phyloP scores from a whole-genome alignment of 2,329 filamentous ascomycete species.

The Acephala macrosclerotiorum region DNA sequence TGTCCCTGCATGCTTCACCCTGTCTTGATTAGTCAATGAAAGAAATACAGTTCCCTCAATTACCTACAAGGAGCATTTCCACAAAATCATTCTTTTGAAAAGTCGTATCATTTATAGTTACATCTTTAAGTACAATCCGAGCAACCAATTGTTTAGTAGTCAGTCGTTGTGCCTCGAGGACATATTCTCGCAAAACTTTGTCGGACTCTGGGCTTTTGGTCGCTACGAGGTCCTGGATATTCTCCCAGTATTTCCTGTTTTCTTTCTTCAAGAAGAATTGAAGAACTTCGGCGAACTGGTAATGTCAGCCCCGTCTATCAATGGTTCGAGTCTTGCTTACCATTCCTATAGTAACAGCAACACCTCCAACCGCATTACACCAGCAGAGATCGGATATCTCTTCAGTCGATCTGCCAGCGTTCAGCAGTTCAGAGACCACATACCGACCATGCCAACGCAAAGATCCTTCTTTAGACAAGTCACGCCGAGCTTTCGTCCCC shows the following conservation, averaged over 20 bases:
- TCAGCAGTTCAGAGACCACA: conserved; percentile 68
- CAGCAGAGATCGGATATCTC: conserved; percentile 59
- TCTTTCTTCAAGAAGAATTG: conserved; percentile 14
- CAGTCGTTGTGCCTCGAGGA: conserved; percentile 19
- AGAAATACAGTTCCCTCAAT: not conserved
- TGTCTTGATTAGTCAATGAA: not conserved
- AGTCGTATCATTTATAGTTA: not conserved
- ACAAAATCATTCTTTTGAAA: conserved; percentile 2
- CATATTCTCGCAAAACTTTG: conserved; percentile 10
- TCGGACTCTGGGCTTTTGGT: conserved; percentile 13
- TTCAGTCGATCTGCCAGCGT: conserved; percentile 64
- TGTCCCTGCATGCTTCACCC: conserved; percentile 15
- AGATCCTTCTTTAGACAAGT: conserved; percentile 38
- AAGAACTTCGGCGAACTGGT: conserved; percentile 19
- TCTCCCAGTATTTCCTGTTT: conserved; percentile 15
- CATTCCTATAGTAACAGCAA: conserved; percentile 10
- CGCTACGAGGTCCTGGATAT: conserved; percentile 48
- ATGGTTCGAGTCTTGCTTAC: conserved; percentile 5
- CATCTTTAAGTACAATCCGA: conserved; percentile 8
- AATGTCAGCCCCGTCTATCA: not conserved
- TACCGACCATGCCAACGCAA: conserved; percentile 63
- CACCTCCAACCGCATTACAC: conserved; percentile 13
- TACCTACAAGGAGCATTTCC: conserved; percentile 2
- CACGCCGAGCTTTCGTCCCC: conserved; percentile 18
- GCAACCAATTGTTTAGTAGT: conserved; percentile 1